Base-by-base conservation (phyloP, 192 early-diverging fungal species). In the Gryganskiella cystojenkinii region DNA sequence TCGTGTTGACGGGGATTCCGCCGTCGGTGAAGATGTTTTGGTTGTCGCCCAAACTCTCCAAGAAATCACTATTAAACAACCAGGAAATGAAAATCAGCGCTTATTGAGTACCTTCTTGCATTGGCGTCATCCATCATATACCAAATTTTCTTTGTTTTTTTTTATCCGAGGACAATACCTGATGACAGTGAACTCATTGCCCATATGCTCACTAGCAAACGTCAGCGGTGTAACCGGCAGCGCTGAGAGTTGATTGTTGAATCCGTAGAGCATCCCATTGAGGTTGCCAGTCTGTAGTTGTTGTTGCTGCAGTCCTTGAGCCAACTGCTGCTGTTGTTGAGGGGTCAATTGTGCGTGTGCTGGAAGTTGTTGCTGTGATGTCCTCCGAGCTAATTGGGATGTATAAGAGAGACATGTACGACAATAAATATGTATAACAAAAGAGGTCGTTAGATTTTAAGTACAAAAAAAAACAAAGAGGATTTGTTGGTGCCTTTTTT, bases 171-270 rank as follows among this genome's bases (percentile, higher is more conserved):
- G n/a, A n/a, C n/a, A n/a, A 54, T 72, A 79, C 81, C 81, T 90
- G 54, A 95, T 84, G 13, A 94, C 90, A 2, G 92, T 89, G 53
- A 93, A 91, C 60, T 95, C 94, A 79, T 94, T 88, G 20, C 92
- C 94, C 88, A 88, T 90, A 50, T 88, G 85, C 45, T 91, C 92
- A 76, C 84, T 88, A 2, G 92, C 91, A 85, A 95, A 95, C 2
- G 90, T 85, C n/a, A 90, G 72, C 19, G 92, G 91, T 44, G 82
- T 80, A 15, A 62, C 65, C 50, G 82, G 82, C 25, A 82, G 72
- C 20, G 74, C 66, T 7, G 74, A 44, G 6, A 78, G 37, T 20
- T 69, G 74, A 50, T 64, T 78, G 43, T 68, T 78, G 49, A 69
- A 78, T 57, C 61, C 61, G 31, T 76, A 84, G 1, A 81, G 46